phyloP scores from a whole-genome alignment of 192 early-diverging fungal species.

The Phlyctochytrium planicorne region DNA sequence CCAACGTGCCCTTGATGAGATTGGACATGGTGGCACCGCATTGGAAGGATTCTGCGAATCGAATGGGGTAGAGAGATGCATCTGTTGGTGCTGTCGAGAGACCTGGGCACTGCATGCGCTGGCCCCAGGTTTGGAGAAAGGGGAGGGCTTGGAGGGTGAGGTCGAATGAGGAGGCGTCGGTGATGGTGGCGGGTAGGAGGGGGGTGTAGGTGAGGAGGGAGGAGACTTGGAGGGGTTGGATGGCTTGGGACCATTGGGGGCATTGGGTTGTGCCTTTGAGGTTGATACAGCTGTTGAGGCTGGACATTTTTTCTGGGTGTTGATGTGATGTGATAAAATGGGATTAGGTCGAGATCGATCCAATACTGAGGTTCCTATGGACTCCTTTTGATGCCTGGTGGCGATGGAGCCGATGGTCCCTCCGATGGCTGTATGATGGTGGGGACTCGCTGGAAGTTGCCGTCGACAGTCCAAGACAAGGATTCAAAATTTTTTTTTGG shows the following conservation, averaged over 20 bases:
- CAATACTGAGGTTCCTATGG: no score
- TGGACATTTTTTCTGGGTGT: not conserved
- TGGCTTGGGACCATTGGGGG: not conserved
- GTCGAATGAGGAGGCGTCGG: not conserved
- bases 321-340: no score
- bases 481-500: no score
- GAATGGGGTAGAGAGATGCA: not conserved
- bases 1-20: not conserved
- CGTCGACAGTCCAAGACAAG: no score
- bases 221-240: not conserved
- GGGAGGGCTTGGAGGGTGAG: not conserved
- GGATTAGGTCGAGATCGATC: no score
- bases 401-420: no score
- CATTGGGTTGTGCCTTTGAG: not conserved
- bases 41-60: not conserved
- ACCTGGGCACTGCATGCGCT: not conserved
- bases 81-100: not conserved
- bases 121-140: not conserved
- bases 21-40: not conserved
- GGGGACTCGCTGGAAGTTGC: no score
- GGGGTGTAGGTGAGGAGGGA: not conserved
- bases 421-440: no score
- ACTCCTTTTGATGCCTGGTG: no score
- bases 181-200: not conserved
- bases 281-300: not conserved